A percentile compares a stretch with the other conserved stretches of the same genome.
phyloP scores from a whole-genome alignment of 257 asterid species.

The Schizonepeta tenuifolia region DNA sequence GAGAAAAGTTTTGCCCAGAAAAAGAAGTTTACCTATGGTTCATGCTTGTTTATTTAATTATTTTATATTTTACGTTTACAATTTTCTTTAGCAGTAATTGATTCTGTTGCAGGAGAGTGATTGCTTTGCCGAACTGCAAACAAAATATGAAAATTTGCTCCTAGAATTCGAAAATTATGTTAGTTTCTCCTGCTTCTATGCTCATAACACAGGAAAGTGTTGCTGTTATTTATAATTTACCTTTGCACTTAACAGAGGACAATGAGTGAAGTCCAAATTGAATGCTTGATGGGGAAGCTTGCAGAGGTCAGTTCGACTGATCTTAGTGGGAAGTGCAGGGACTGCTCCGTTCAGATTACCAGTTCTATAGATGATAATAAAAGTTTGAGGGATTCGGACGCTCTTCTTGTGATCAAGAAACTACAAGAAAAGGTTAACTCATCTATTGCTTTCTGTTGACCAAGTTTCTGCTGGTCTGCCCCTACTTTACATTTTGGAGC shows the following conservation, averaged over 20 bases:
- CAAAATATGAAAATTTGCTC: conserved; percentile 72
- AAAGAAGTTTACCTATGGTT: conserved; percentile 72
- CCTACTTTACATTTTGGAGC: background rate
- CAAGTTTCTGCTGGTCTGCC: conserved; percentile 9
- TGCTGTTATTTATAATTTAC: conserved; percentile 24
- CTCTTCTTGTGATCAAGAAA: conserved; percentile 73
- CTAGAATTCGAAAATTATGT: conserved; percentile 78
- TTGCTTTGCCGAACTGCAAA: conserved; percentile 53
- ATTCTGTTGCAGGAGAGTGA: conserved; percentile 60
- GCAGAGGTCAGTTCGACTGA: conserved; percentile 47
- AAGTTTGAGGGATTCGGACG: conserved; percentile 58
- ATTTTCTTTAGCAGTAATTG: conserved; percentile 25
- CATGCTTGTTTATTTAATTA: conserved; percentile 26
- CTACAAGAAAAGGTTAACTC: conserved; percentile 85
- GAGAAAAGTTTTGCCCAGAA: conserved; percentile 64
- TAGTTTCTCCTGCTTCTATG: conserved; percentile 43
- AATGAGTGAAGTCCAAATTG: conserved; percentile 61
- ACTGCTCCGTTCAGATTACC: conserved; percentile 36
- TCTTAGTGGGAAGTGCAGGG: conserved; percentile 43
- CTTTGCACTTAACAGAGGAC: conserved; percentile 55
- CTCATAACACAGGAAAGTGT: conserved; percentile 17
- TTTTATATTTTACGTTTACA: background rate
- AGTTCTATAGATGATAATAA: conserved; percentile 39
- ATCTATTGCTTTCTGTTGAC: conserved; percentile 26
- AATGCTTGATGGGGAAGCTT: conserved; percentile 67